These are phyloP conservation scores for Penicillium occitanis DNA, from an alignment of 2,329 filamentous ascomycete species.

Conservation along the genomic window DNA sequence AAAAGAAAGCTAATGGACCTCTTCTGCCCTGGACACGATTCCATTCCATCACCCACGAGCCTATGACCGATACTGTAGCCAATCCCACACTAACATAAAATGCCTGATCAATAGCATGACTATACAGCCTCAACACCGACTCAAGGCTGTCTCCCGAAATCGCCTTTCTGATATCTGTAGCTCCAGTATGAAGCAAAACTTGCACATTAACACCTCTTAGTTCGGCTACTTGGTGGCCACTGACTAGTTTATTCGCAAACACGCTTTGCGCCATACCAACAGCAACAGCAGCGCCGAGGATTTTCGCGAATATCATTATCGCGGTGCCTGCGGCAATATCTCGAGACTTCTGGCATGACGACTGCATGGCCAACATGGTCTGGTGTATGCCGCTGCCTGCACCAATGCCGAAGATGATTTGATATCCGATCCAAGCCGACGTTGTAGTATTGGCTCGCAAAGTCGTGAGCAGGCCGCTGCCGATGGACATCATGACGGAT, in stretches of 20 bases:
- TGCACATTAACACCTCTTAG: slow-evolving; percentile 30
- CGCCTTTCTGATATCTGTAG: slow-evolving; percentile 1
- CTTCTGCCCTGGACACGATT: slow-evolving; percentile 32
- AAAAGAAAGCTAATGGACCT: neutral
- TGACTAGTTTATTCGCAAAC: slow-evolving; percentile 37
- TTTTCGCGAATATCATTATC: slow-evolving; percentile 39
- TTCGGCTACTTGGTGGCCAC: slow-evolving; percentile 26
- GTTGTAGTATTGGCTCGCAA: slow-evolving; percentile 27
- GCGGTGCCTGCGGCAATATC: slow-evolving; percentile 35
- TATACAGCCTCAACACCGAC: slow-evolving; percentile 9
- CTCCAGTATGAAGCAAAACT: slow-evolving; percentile 3
- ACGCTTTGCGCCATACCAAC: slow-evolving; percentile 40
- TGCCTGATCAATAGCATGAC: slow-evolving; percentile 3
- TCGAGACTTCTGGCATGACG: slow-evolving; percentile 31
- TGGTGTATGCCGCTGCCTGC: slow-evolving; percentile 32
- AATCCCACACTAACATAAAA: slow-evolving; percentile 29
- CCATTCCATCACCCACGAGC: slow-evolving; percentile 41
- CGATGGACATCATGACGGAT: slow-evolving; percentile 30
- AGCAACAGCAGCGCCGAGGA: slow-evolving; percentile 39
- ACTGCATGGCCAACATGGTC: slow-evolving; percentile 36
- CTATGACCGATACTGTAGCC: slow-evolving; percentile 35
- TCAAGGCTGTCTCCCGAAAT: slow-evolving; percentile 20
- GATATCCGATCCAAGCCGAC: slow-evolving; percentile 28
- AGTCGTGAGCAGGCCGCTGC: slow-evolving; percentile 34
- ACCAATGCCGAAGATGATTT: slow-evolving; percentile 28